Base-by-base conservation (phyloP, 139 green algal genomes). In the Coccomyxa sp. region DNA sequence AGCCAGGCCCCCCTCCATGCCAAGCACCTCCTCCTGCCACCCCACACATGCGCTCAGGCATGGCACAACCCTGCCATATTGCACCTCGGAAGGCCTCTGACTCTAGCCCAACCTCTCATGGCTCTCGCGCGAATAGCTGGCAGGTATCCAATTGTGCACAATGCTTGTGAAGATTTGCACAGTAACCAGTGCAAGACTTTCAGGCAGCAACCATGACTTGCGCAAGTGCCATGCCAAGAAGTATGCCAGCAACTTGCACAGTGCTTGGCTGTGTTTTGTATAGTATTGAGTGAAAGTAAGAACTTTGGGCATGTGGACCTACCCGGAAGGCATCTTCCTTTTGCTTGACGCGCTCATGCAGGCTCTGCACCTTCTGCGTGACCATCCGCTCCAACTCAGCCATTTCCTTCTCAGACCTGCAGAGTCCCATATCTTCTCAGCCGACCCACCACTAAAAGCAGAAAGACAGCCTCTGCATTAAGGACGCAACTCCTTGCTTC, bases 321-420 rank as follows among this genome's bases (percentile, higher is more conserved):
- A n/a, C n/a, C n/a, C n/a, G 74, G 54, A 84, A 87, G 1, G 58
- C 27, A 6, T 70, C 73, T 70, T 90, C 81, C 37, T 86, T 74
- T 7, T 54, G 6, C n/a, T 33, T 41, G n/a, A 76, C 68, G 14
- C 77, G 75, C 4, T 82, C 31, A 37, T 82, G 75, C 39, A 88
- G 50, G 55, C 74, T 76, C 29, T 80, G 70, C 36, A 85, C 82
- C 34, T 81, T 73, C 34, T 83, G 70, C 36, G 81, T 71, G 18
- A 85, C 81, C 24, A 82, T 44, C 40, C 78, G 35, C n/a, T 78
- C 54, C 41, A 89, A 41, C 44, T 38, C 68, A 18, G 29, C 37
- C 24, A 89, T 50, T 72, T 89, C 85, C 24, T 83, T 78, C 39
- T 84, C 82, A 5, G 78, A 80, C 38, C 80, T 86, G 78, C 38